Evolutionary conservation across 805 yeast genomes (phyloP).

Genomic region (Zygotorulaspora florentina): DNA sequence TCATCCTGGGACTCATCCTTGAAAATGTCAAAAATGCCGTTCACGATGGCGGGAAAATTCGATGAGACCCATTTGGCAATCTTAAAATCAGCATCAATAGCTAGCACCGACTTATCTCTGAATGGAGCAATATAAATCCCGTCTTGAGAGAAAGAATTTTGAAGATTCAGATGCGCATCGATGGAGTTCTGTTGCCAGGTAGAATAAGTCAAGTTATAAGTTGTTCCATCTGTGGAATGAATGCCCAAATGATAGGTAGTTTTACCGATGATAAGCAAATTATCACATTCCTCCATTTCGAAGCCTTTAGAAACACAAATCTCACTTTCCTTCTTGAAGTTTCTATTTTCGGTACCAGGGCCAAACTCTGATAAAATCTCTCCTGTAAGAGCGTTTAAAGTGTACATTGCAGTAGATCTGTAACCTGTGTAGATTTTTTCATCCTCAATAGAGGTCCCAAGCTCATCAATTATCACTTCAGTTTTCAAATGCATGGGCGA

Average conservation of each 20-base stretch:
- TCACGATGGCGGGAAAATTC: conserved; percentile 64
- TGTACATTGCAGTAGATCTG: conserved; percentile 67
- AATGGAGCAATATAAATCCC: conserved; percentile 78
- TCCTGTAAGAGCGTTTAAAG: conserved; percentile 72
- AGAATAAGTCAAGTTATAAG: conserved; percentile 83
- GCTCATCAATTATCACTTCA: conserved; percentile 42
- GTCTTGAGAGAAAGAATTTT: conserved; percentile 58
- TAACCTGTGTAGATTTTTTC: conserved; percentile 88
- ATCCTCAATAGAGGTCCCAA: conserved; percentile 39
- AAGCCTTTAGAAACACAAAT: conserved; percentile 13
- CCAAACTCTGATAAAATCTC: conserved; percentile 69
- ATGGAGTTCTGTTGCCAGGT: conserved; percentile 91
- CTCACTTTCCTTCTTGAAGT: conserved; percentile 12
- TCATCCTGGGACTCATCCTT: conserved; percentile 29
- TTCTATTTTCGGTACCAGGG: conserved; percentile 37
- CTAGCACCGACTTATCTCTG: conserved; percentile 73
- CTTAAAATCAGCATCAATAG: conserved; percentile 63
- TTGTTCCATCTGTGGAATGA: conserved; percentile 63
- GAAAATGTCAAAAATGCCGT: conserved; percentile 74
- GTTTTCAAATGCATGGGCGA: conserved; percentile 74
- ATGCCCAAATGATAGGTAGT: conserved; percentile 70
- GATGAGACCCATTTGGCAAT: conserved; percentile 73
- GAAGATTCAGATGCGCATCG: conserved; percentile 50
- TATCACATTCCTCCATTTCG: conserved; percentile 25
- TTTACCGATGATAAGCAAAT: conserved; percentile 58